A percentile compares a stretch with the other conserved stretches of the same genome.
phyloP scores from a whole-genome alignment of 2,329 filamentous ascomycete species.

The Colletotrichum kahawae region DNA sequence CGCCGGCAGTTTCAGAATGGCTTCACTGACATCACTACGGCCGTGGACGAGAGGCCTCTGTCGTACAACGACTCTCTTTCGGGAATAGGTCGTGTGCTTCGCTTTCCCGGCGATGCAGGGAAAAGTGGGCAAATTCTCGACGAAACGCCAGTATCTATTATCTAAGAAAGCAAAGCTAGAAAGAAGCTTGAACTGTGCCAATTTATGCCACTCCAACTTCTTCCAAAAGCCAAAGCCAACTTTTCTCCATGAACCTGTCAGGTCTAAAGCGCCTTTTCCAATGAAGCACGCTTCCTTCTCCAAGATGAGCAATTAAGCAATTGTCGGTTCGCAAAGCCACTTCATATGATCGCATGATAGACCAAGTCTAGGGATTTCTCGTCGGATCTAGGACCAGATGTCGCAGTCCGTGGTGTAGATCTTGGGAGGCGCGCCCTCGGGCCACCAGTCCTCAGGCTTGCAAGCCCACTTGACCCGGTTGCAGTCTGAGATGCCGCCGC shows the following conservation, averaged over 20 bases:
- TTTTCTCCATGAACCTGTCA: not conserved
- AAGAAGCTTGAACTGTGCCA: not conserved
- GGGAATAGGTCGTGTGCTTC: not conserved
- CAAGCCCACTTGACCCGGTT: not conserved
- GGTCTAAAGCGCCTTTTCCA: not conserved
- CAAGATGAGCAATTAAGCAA: not conserved
- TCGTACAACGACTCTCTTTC: not conserved
- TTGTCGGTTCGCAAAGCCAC: not conserved
- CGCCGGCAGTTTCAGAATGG: not conserved
- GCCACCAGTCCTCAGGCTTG: conserved; percentile 6
- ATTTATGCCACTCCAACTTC: not conserved
- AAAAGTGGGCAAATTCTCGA: not conserved
- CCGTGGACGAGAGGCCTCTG: not conserved
- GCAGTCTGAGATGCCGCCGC: conserved; percentile 1
- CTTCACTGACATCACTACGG: not conserved
- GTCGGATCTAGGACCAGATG: not conserved
- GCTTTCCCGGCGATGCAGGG: not conserved
- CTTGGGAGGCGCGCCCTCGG: not conserved
- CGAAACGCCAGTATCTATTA: not conserved
- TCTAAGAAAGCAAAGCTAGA: not conserved
- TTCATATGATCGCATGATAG: not conserved
- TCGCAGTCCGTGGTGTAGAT: not conserved
- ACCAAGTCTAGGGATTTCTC: not conserved
- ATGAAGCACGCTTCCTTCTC: not conserved
- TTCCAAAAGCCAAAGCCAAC: not conserved